Evolutionary conservation across 1,284 basidiomycete species (phyloP), one percentile per base, ranked within the genome.

Genomic region (Apiotrichum porosum): DNA sequence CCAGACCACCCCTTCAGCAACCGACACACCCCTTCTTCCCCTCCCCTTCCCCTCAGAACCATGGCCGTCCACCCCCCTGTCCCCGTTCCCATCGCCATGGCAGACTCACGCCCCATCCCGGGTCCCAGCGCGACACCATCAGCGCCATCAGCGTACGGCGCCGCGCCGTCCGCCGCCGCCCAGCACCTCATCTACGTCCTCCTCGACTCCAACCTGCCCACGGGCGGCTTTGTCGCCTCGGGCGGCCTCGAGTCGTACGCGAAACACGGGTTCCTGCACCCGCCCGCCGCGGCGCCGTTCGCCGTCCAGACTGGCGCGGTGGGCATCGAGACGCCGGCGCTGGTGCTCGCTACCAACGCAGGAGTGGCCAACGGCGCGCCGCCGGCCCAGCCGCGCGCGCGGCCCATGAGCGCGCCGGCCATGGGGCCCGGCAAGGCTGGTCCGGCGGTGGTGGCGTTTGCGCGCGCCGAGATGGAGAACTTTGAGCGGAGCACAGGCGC

Each of bases 211-310:
- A 97, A 98, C 75, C 81, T 98, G 42, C 94, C 94, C 9, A 97
- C 85, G 60, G 95, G 97, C 80, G 93, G 88, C 81, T 97, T 97
- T 77, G 90, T 97, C 81, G 95, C 89, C 81, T 83, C 84, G 0
- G 83, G 89, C 2, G 94, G 94, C 1, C 80, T 97, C 46, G 94
- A 98, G 66, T 90, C 90, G 0, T 93, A 84, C 66, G 73, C 81
- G 28, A 84, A 87, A 32, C 94, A 98, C 69, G 93, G 91, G 0
- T 86, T 93, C 61, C 72, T 83, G 28, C 49, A 50, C 2, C 23
- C 56, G 13, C 15, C 22, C 22, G 32, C 35, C 19, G 26, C 26
- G 8, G 26, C 26, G 8, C 8, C 26, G 31, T 1, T 24, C 33
- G n/a, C 23, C 41, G 17, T 15, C 30, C 15, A 19, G 32, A 9